Base-by-base conservation (phyloP, 768 basidiomycete genomes). In the Kwoniella newhampshirensis region DNA sequence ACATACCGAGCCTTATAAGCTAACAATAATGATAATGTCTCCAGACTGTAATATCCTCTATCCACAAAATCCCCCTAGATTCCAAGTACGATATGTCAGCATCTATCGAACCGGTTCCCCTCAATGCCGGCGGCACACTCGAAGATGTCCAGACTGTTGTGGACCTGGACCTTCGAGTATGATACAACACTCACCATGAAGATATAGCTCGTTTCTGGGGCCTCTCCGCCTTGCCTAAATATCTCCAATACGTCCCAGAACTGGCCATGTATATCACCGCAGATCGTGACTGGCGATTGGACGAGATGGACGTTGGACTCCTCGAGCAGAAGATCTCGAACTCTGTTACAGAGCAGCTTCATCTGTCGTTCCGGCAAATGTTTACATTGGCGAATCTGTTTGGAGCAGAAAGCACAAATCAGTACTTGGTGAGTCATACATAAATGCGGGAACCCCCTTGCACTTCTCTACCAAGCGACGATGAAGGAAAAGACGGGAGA, bases 171-270 rank as follows among this genome's bases (percentile, higher is more conserved):
- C n/a, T n/a, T n/a, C n/a, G n/a, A n/a, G n/a, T n/a, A n/a, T n/a
- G n/a, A n/a, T 32, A 32, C 6, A 6, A 27, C 4, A 71, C 70
- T 51, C 50, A 75, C 94, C 96, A 99, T 99, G 82, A 98, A 99
- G 70, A 99, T 87, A 78, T 99, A 99, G 80, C 97, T 99, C 64
- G 96, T 99, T 78, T 96, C 92, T 41, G 96, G 96, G 13, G 91
- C 94, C 80, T 96, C 94, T 47, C 96, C 96, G 51, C 96, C 96
- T 75, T 98, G 97, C 53, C 93, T 87, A 80, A 99, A 97, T 39
- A 98, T 87, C 86, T 78, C 79, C 85, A 92, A 63, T 26, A 98
- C 81, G 72, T 98, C 94, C 91, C 91, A 98, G 79, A 99, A 99
- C 84, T 99, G 96, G 41, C 96, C 96, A 76, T 99, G 96, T 62